phyloP scores from a whole-genome alignment of 2,329 filamentous ascomycete species.

The Spiromastix sp. region DNA sequence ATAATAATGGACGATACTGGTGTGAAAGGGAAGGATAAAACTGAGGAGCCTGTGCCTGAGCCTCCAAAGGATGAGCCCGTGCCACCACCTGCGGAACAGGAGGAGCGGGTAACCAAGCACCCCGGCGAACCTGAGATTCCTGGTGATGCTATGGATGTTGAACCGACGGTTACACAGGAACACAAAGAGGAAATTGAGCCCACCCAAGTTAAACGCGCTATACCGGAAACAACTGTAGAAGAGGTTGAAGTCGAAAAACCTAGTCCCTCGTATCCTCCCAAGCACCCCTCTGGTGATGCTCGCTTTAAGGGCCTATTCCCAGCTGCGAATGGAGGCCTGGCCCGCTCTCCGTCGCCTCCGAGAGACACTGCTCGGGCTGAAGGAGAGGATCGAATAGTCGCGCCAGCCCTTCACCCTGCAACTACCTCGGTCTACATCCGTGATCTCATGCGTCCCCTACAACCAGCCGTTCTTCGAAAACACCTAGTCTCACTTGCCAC shows the following conservation, averaged over 20 bases:
- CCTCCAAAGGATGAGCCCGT: conserved; percentile 2
- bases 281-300: conserved; percentile 28
- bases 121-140: not conserved
- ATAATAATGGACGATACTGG: conserved; percentile 21
- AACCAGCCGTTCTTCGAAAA: conserved; percentile 53
- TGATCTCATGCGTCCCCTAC: conserved; percentile 80
- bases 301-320: conserved; percentile 41
- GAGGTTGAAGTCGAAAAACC: conserved; percentile 16
- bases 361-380: conserved; percentile 23
- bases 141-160: conserved; percentile 6
- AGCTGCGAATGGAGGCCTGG: conserved; percentile 16
- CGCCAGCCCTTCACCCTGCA: conserved; percentile 57
- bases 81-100: conserved; percentile 4
- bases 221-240: conserved; percentile 12
- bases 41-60: not conserved
- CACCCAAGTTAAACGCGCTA: conserved; percentile 1
- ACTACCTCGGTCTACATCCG: conserved; percentile 78
- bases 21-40: not conserved
- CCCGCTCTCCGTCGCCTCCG: conserved; percentile 18
- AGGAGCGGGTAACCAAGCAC: conserved; percentile 1
- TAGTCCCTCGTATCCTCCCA: conserved; percentile 13
- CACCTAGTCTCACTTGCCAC: conserved; percentile 62
- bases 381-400: conserved; percentile 28
- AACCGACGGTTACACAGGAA: not conserved
- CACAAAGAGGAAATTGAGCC: conserved; percentile 5